phyloP scores from a whole-genome alignment of 768 basidiomycete genomes.

The Candolleomyces aberdarensis region DNA sequence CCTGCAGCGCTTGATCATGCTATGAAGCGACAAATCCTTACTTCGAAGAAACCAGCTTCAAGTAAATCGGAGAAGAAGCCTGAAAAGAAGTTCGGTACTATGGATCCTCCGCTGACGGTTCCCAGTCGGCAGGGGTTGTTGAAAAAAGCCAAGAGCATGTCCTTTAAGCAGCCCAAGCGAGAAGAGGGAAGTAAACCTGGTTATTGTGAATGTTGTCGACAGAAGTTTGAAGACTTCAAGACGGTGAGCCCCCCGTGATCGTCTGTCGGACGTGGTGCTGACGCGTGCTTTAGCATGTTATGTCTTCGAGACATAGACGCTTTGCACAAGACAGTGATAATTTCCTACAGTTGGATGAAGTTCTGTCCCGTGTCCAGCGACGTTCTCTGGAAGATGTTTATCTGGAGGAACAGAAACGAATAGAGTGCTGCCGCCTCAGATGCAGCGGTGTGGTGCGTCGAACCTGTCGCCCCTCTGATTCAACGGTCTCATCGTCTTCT shows the following conservation, averaged over 20 bases:
- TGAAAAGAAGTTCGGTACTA: conserved; percentile 34
- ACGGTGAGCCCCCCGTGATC: conserved; percentile 46
- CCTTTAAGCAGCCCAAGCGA: conserved; percentile 67
- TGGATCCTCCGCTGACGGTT: conserved; percentile 69
- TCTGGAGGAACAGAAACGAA: conserved; percentile 21
- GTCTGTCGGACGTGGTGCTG: conserved; percentile 2
- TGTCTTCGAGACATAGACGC: conserved; percentile 69
- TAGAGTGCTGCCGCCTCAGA: conserved; percentile 7
- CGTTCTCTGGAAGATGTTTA: conserved; percentile 33
- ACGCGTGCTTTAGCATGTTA: conserved; percentile 57
- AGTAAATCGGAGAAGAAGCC: conserved; percentile 14
- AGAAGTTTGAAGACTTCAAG: conserved; percentile 86
- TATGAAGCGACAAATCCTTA: conserved; percentile 63
- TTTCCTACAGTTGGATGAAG: conserved; percentile 73
- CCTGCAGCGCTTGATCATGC: conserved; percentile 53
- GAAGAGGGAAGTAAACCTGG: conserved; percentile 91
- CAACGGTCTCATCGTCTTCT: too few relatives aligned
- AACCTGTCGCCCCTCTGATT: neutral
- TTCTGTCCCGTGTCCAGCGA: conserved; percentile 62
- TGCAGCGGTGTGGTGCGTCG: conserved; percentile 6
- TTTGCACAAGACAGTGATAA: conserved; percentile 79
- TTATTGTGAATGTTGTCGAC: conserved; percentile 95
- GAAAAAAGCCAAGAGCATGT: conserved; percentile 78
- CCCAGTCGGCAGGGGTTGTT: conserved; percentile 51
- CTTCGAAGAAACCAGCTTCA: conserved; percentile 50